A percentile compares a stretch with the other conserved stretches of the same genome.
Evolutionary conservation across 257 asterid species (phyloP).

Genomic region (Voacanga thouarsii): DNA sequence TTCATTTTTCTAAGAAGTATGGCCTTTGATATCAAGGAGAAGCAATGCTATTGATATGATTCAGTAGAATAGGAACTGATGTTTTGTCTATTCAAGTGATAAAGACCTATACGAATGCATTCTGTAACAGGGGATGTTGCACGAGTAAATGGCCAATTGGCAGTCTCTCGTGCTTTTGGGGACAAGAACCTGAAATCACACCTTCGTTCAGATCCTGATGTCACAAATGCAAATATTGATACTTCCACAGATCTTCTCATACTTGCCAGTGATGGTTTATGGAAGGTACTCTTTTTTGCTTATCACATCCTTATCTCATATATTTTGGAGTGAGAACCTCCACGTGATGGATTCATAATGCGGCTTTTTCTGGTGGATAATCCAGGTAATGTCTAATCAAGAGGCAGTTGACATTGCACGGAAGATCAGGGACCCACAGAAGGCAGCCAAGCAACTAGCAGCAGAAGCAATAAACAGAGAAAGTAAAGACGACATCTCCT

Average conservation of each 20-base stretch:
- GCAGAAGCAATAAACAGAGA: constrained; percentile 71
- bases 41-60: neutral
- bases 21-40: neutral
- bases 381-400: constrained; percentile 87
- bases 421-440: constrained; percentile 76
- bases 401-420: constrained; percentile 79
- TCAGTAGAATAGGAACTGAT: neutral
- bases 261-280: constrained; percentile 91
- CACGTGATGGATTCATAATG: neutral
- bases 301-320: neutral
- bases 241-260: constrained; percentile 63
- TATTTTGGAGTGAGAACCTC: neutral
- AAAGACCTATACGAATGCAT: constrained; percentile 11
- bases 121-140: constrained; percentile 77
- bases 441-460: constrained; percentile 79
- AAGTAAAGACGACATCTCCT: constrained; percentile 89
- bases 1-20: neutral
- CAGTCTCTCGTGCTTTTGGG: constrained; percentile 93
- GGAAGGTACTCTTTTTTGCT: constrained; percentile 56
- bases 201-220: constrained; percentile 76
- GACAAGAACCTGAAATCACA: constrained; percentile 84
- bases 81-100: constrained; percentile 1
- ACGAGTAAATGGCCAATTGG: constrained; percentile 83
- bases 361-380: constrained; percentile 2
- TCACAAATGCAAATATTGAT: constrained; percentile 51